phyloP scores from a whole-genome alignment of 176 grass and related monocot species.

The Oryza meyeriana region DNA sequence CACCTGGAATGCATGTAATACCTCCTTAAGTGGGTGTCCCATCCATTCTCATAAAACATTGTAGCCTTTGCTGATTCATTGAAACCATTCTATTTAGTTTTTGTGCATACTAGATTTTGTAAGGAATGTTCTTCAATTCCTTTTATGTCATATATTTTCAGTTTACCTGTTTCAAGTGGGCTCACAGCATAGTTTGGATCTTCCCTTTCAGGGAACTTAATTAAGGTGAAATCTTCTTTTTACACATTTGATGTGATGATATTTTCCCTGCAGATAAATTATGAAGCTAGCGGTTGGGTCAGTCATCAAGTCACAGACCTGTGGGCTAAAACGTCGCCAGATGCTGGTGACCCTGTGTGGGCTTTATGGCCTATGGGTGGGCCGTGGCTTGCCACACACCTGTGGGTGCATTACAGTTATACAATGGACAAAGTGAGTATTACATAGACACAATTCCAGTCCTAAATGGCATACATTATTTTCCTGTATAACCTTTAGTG shows the following conservation, averaged over 20 bases:
- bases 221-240: neutral
- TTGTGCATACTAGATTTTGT: neutral
- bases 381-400: slow-evolving; percentile 89
- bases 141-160: neutral
- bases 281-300: slow-evolving; percentile 77
- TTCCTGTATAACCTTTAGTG: slow-evolving; percentile 21
- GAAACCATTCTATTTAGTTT: neutral
- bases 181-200: neutral
- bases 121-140: slow-evolving; percentile 14
- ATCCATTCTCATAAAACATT: neutral
- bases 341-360: slow-evolving; percentile 70
- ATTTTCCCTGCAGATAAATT: slow-evolving; percentile 66
- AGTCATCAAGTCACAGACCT: slow-evolving; percentile 90
- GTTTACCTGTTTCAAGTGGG: neutral
- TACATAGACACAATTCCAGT: neutral
- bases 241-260: neutral
- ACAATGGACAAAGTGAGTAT: slow-evolving; percentile 84
- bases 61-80: neutral
- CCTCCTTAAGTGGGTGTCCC: neutral
- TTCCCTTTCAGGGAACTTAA: neutral
- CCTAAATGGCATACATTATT: neutral
- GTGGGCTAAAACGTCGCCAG: slow-evolving; percentile 93
- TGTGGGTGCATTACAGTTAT: slow-evolving; percentile 89
- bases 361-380: slow-evolving; percentile 96
- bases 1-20: neutral